Conservation (phyloP, 768 basidiomycete species). For the Amanita phalloides region DNA sequence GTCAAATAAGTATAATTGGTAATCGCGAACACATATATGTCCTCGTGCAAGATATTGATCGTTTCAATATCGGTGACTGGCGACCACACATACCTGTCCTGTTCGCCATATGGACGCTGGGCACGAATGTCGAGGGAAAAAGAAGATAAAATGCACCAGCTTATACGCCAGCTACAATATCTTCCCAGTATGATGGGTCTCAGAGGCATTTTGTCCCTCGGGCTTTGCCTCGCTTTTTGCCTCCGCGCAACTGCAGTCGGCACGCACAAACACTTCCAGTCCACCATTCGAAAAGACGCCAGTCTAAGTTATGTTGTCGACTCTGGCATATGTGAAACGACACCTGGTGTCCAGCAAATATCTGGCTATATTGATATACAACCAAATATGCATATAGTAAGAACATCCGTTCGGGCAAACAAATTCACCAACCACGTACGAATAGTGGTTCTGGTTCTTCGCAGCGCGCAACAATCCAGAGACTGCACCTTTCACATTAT, state of each 20-base stretch:
- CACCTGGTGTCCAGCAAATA: constrained; percentile 45
- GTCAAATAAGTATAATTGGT: not conserved
- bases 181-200: not conserved
- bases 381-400: constrained; percentile 47
- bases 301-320: constrained; percentile 39
- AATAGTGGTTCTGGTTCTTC: constrained; percentile 69
- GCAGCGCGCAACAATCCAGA: constrained; percentile 49
- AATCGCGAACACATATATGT: not conserved
- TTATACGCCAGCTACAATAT: not conserved
- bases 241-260: not conserved
- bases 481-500: constrained; percentile 56
- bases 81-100: not conserved
- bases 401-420: not conserved
- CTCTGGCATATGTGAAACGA: constrained; percentile 59
- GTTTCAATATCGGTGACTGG: not conserved
- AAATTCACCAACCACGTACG: not conserved
- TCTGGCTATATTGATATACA: constrained; percentile 56
- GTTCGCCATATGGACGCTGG: not conserved
- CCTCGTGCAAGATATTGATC: not conserved
- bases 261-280: constrained; percentile 10
- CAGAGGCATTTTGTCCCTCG: not conserved
- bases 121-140: not conserved
- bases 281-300: constrained; percentile 14
- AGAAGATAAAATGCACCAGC: not conserved
- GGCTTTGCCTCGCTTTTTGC: not conserved